Base-by-base conservation (phyloP, 768 basidiomycete species). In the Termitomyces sp. region DNA sequence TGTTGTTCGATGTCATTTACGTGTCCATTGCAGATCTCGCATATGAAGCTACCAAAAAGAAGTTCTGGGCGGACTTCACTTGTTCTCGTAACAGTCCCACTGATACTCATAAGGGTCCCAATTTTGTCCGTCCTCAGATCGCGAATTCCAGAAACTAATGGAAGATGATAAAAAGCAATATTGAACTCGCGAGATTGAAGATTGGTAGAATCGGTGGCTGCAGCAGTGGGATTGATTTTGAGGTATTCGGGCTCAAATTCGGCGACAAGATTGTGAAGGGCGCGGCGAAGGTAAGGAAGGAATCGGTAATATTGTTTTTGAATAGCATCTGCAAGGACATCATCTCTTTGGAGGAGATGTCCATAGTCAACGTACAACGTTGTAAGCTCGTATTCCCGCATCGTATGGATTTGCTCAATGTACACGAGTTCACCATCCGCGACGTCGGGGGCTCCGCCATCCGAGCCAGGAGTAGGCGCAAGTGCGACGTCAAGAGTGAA, bases 1-100 rank as follows among this genome's bases (percentile, higher is more conserved):
- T 99, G 97, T 67, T 99, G 97, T 67, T 99, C 97, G 45, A 99
- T 86, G 65, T 98, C 96, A 52, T 88, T 83, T 23, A 98, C 88
- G 11, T 88, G 75, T 29, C 89, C 91, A 43, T 83, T 81, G 66
- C 97, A 99, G 40, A 88, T 81, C 69, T 92, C 89, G 63, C 97
- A 99, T 44, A 88, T 84, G 68, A 97, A 99, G 55, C 91, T 94
- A 18, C 96, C 97, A 63, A 81, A 94, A 18, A 98, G 76, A 46
- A 99, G 72, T 71, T 98, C 97, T 2, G 97, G 97, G 29, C 97
- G 79, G 42, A 99, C 97, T 75, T 99, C 97, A 61, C 91, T 94
- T 3, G 97, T 99, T 50, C 97, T 82, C 1, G 97, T 98, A 35
- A 98, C 96, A 0, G 97, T 99, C 15, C 97, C 97, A 61, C 90